Evolutionary conservation across 1,284 basidiomycete genomes (phyloP), one percentile per base, ranked within the genome.

Genomic region (Ustilago shanxiensis): DNA sequence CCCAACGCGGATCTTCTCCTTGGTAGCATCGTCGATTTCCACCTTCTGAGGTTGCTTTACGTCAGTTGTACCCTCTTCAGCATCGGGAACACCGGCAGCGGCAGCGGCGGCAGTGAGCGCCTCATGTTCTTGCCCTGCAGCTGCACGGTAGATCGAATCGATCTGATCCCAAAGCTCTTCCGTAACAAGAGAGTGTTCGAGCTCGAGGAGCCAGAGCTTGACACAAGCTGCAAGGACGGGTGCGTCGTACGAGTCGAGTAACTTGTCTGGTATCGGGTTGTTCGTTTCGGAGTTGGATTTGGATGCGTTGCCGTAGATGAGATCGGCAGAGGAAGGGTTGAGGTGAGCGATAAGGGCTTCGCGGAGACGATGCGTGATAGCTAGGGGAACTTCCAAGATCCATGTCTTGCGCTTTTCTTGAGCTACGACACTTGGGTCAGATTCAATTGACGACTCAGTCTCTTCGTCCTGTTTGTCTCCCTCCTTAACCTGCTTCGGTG

Each of bases 321-420:
- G 63, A 31, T 66, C 67, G 22, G 76, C 66, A 11, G 77, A 67
- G 1, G 71, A 66, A 9, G 69, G 68, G 29, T 65, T 66, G 57
- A 82, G 73, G 24, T 77, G 75, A 1, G 74, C 67, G 37, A 96
- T 95, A 68, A 97, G 88, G 2, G 89, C 89, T 84, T 93, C 92
- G 68, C 95, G 91, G 11, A 97, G 90, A 73, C 92, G 91, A 82
- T 97, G 95, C 6, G 92, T 89, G 31, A 91, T 90, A 3, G 90
- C 88, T 24, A 98, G 89, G 0, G 95, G 80, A 31, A 87, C 87
- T 71, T 90, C 89, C 78, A 97, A 96, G 71, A 98, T 93, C 95
- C 95, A 98, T 1, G 91, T 89, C 87, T 92, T 94, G 72, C 95
- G 91, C 85, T 91, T 92, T 86, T 96, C 95, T 91, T 81, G 47